A percentile compares a stretch with the other conserved stretches of the same genome.
Conservation (phyloP, 2,329 filamentous ascomycete genomes). For the Gaeumannomyces sp. region DNA sequence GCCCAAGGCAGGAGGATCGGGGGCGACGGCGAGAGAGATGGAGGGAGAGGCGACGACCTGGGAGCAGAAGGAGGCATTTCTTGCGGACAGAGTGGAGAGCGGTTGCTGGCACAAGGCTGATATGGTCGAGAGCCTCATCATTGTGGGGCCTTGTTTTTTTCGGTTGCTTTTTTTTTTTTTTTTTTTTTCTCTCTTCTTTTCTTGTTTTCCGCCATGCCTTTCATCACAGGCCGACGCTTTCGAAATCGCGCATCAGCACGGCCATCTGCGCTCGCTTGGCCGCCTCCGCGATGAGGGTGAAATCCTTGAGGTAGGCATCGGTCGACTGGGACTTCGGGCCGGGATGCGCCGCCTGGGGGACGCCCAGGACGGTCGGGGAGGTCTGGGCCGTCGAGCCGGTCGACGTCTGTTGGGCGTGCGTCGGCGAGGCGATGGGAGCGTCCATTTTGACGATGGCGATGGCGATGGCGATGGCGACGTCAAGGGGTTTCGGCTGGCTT, state of each 20-base stretch:
- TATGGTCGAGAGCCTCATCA: not conserved
- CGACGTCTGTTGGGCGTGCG: conserved; percentile 25
- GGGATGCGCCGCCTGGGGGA: conserved; percentile 21
- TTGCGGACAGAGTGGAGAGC: not conserved
- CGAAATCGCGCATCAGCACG: conserved; percentile 80
- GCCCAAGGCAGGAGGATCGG: too few species aligned
- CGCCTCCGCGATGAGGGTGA: conserved; percentile 83
- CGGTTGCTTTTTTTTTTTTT: too few species aligned
- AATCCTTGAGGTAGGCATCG: conserved; percentile 66
- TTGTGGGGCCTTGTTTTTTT: not conserved
- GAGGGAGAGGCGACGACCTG: not conserved
- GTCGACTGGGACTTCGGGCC: conserved; percentile 35
- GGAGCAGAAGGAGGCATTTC: not conserved
- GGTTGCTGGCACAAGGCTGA: not conserved
- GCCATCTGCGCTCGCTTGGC: conserved; percentile 90
- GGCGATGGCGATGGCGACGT: not conserved
- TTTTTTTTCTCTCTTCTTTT: not conserved
- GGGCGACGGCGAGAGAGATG: too few species aligned
- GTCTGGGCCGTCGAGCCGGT: conserved; percentile 21
- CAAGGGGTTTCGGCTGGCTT: not conserved
- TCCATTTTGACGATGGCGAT: conserved; percentile 23
- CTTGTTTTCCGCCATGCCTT: not conserved
- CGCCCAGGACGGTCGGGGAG: conserved; percentile 22
- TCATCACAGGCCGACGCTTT: conserved; percentile 56
- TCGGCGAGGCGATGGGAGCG: conserved; percentile 27